A percentile compares a stretch with the other conserved stretches of the same genome.
These are phyloP conservation scores for Colletotrichum viniferum DNA, from an alignment of 2,329 filamentous ascomycete species.

Conservation along the genomic window DNA sequence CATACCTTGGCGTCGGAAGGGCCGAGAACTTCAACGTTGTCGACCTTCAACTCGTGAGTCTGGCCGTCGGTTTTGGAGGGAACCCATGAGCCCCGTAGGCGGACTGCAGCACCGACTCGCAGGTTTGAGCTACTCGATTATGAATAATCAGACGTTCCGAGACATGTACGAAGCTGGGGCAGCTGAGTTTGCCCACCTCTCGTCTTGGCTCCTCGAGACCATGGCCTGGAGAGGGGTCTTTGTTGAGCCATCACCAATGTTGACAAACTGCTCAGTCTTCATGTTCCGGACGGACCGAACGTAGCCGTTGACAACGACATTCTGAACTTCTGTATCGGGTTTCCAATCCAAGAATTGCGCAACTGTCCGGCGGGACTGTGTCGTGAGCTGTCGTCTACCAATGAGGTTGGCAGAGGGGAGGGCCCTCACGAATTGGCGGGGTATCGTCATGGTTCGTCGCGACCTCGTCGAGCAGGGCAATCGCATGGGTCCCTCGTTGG, in stretches of 20 bases:
- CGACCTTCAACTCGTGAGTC: slow-evolving; percentile 80
- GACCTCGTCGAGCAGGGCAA: background rate
- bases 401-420: background rate
- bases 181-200: slow-evolving; percentile 62
- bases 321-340: slow-evolving; percentile 45
- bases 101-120: slow-evolving; percentile 80
- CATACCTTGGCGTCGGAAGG: slow-evolving; percentile 79
- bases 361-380: slow-evolving; percentile 46
- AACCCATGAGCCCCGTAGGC: slow-evolving; percentile 78
- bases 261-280: slow-evolving; percentile 82
- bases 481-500: background rate
- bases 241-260: slow-evolving; percentile 87
- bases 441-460: background rate
- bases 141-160: slow-evolving; percentile 32
- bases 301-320: slow-evolving; percentile 75
- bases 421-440: background rate
- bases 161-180: slow-evolving; percentile 23
- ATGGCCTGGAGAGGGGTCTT: slow-evolving; percentile 81
- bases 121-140: slow-evolving; percentile 58
- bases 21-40: slow-evolving; percentile 72
- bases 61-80: slow-evolving; percentile 72
- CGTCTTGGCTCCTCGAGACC: slow-evolving; percentile 70
- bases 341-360: slow-evolving; percentile 61
- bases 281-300: slow-evolving; percentile 85
- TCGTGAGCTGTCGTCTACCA: slow-evolving; percentile 34